A percentile compares a stretch with the other conserved stretches of the same genome.
These are phyloP conservation scores for Ballota nigra DNA, from an alignment of 257 asterid species.

Conservation along the genomic window DNA sequence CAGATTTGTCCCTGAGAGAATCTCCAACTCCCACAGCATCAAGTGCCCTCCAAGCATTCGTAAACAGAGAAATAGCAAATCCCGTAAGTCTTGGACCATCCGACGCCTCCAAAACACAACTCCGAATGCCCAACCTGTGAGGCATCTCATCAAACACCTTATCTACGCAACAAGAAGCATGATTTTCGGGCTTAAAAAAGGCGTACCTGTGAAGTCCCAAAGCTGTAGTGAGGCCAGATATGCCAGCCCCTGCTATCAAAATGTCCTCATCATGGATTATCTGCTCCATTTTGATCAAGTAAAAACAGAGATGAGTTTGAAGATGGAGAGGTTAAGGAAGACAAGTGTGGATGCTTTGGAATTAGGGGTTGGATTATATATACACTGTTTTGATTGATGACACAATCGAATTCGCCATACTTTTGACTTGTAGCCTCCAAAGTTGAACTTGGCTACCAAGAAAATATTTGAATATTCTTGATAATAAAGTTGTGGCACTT, in stretches of 20 bases:
- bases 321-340: not conserved
- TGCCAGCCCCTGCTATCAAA: constrained; percentile 63
- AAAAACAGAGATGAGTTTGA: not conserved
- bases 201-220: constrained; percentile 67
- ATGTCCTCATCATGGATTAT: constrained; percentile 31
- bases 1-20: constrained; percentile 40
- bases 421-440: not conserved
- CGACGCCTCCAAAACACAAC: constrained; percentile 73
- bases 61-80: constrained; percentile 63
- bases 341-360: not conserved
- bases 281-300: not conserved
- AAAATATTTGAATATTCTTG: too few relatives aligned
- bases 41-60: constrained; percentile 79
- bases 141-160: not conserved
- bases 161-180: not conserved
- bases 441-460: constrained; percentile 5
- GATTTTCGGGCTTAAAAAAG: not conserved
- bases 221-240: constrained; percentile 62
- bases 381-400: not conserved
- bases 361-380: not conserved
- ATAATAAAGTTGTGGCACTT: too few relatives aligned
- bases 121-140: constrained; percentile 59
- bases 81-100: constrained; percentile 66
- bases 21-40: constrained; percentile 74
- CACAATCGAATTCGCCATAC: not conserved